Conservation (phyloP, 2,329 filamentous ascomycete genomes). For the Diaporthe capsici region DNA sequence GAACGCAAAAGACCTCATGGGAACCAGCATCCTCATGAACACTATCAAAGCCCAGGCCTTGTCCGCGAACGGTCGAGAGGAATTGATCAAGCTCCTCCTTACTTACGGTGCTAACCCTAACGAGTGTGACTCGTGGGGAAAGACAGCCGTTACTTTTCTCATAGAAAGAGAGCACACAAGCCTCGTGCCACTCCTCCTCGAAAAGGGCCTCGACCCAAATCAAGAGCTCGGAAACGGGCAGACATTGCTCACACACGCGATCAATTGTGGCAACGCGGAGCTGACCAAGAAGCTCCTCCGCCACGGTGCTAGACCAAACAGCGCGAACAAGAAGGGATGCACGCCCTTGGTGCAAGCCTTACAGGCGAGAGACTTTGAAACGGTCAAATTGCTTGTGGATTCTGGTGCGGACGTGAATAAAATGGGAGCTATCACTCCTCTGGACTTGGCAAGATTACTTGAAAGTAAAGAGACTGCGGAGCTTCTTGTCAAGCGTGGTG, state of each 20-base stretch:
- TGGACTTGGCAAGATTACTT: not conserved
- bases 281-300: not conserved
- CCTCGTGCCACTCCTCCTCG: constrained; percentile 9
- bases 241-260: not conserved
- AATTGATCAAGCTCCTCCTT: not conserved
- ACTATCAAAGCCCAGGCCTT: not conserved
- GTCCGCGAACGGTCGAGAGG: not conserved
- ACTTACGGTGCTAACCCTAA: not conserved
- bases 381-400: not conserved
- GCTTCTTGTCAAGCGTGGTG: not conserved
- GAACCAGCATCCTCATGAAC: constrained; percentile 14
- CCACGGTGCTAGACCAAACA: not conserved
- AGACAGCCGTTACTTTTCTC: not conserved
- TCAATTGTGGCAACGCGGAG: not conserved
- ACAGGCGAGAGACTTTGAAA: not conserved
- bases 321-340: not conserved
- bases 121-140: constrained; percentile 1
- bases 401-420: not conserved
- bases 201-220: not conserved
- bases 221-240: not conserved
- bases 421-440: not conserved
- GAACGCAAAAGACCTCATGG: constrained; percentile 7
- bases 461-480: not conserved
- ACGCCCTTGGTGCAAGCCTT: not conserved
- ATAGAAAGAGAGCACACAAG: not conserved